These are phyloP conservation scores for Cryptosporidium sp. DNA, from an alignment of 169 alveolate species.

Conservation along the genomic window DNA sequence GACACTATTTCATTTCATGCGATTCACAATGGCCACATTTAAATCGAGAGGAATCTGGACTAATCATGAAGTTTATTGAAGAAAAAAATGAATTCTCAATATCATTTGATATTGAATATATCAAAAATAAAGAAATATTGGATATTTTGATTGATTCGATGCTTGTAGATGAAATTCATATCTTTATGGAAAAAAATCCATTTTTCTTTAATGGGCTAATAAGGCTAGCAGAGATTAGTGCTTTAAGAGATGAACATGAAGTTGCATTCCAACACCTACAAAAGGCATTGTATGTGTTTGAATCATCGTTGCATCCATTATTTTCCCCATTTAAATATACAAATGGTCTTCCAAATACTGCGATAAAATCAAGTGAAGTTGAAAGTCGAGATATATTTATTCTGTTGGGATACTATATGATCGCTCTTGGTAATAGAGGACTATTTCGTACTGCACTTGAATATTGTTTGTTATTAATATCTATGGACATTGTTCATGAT, in stretches of 20 bases:
- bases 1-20: slow-evolving; percentile 34
- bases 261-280: slow-evolving; percentile 36
- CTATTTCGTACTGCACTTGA: slow-evolving; percentile 64
- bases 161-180: slow-evolving; percentile 27
- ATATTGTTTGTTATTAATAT: slow-evolving; percentile 39
- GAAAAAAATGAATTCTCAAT: slow-evolving; percentile 52
- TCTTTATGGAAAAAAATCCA: slow-evolving; percentile 62
- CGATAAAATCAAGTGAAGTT: slow-evolving; percentile 22
- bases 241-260: slow-evolving; percentile 55
- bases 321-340: slow-evolving; percentile 50
- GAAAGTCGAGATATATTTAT: slow-evolving; percentile 69
- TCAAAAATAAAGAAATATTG: slow-evolving; percentile 51
- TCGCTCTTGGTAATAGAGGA: slow-evolving; percentile 56
- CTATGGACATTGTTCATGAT: slow-evolving; percentile 66
- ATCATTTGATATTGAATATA: slow-evolving; percentile 57
- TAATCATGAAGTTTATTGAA: slow-evolving; percentile 58
- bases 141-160: slow-evolving; percentile 34
- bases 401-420: slow-evolving; percentile 47
- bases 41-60: slow-evolving; percentile 53
- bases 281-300: slow-evolving; percentile 69
- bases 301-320: slow-evolving; percentile 60
- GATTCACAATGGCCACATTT: slow-evolving; percentile 64
- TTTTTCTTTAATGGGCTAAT: slow-evolving; percentile 55
- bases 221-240: slow-evolving; percentile 47
- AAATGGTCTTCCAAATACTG: slow-evolving; percentile 29